Evolutionary conservation across 164 flowering plant genomes (phyloP), one percentile per base, ranked within the genome.

Genomic region (Magnolia changhungtana): DNA sequence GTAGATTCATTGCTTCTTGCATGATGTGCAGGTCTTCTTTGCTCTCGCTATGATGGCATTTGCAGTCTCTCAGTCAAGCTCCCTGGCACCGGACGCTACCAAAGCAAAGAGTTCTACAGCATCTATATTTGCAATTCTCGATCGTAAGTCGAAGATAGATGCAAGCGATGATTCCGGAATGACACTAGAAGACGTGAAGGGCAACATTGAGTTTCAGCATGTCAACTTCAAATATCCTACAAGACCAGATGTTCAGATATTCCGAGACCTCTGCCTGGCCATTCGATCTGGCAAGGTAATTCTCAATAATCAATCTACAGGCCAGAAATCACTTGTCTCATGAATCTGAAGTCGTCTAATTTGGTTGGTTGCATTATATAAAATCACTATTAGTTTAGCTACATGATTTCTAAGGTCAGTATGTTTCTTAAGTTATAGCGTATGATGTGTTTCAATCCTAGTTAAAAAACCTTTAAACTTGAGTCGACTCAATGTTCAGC

Each of bases 221-320:
- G 86, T 89, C 65, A 81, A 84, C 59, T 89, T 89, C 78, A 84
- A 79, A 78, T 88, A 89, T 61, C 90, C 90, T 3, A 69, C 82
- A 18, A 85, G 92, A 72, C 88, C 90, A 2, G 82, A 85, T 27
- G 66, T 85, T 64, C 83, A 80, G 31, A 79, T 86, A 50, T 82
- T 89, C 75, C 77, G 63, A 31, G 90, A 87, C 75, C 82, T 89
- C 16, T 80, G 84, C 77, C 71, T 89, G 69, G 27, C 75, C 1
- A 81, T 89, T 68, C 78, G 21, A 55, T 74, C 86, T 52, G 84
- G 89, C 80, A 84, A 87, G 90, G 89, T 88, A 80, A 31, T 29
- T 68, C 8, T 14, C 18, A 51, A 5, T 7, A 4, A 71, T 50
- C 59, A 49, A 71, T 7, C 68, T 65, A 23, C 10, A 11, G 31